Evolutionary conservation across 129 eudicot species (phyloP).

Genomic region (Smallanthus sonchifolius): DNA sequence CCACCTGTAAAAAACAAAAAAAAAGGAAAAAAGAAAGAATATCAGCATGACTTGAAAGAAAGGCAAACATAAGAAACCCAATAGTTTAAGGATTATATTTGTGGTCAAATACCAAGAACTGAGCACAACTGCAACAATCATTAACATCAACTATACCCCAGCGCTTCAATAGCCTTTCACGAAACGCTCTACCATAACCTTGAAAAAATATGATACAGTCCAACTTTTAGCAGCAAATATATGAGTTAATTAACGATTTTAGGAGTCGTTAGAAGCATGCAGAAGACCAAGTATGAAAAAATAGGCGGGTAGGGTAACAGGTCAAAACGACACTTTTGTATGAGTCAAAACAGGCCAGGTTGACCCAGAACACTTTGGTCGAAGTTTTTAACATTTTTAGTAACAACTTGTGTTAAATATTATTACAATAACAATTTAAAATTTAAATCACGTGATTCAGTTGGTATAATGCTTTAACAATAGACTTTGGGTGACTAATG

Average conservation of each 20-base stretch:
- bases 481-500: not conserved
- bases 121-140: constrained; percentile 98
- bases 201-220: constrained; percentile 22
- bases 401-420: not conserved
- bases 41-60: constrained; percentile 9
- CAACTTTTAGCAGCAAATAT: constrained; percentile 12
- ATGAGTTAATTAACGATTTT: constrained; percentile 5
- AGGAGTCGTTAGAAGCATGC: constrained; percentile 2
- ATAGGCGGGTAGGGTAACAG: not conserved
- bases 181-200: constrained; percentile 94
- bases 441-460: not conserved
- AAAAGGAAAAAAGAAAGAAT: not conserved
- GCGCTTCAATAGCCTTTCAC: constrained; percentile 76
- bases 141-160: constrained; percentile 95
- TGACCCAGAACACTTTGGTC: not conserved
- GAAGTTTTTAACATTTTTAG: not conserved
- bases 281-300: not conserved
- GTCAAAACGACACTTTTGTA: not conserved
- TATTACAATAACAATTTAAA: not conserved
- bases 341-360: not conserved
- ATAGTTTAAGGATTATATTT: not conserved
- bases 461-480: not conserved
- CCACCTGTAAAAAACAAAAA: constrained; percentile 45
- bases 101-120: constrained; percentile 58
- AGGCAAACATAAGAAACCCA: not conserved